Conservation (phyloP, 306 rosid genomes). For the Quercus gilva region DNA sequence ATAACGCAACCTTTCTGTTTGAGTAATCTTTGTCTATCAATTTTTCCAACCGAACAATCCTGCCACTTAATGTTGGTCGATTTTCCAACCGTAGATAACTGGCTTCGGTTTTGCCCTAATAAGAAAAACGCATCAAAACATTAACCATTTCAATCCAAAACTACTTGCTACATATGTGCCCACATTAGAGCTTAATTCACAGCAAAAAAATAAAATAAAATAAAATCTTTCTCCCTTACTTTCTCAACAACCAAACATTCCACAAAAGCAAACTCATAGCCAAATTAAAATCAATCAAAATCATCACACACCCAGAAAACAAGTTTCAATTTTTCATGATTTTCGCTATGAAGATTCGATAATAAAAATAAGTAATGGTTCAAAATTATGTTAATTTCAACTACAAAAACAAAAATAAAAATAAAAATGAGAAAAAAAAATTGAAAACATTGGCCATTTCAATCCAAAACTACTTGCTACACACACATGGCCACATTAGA, state of each 20-base stretch:
- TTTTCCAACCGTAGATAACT: constrained; percentile 48
- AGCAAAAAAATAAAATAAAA: background rate
- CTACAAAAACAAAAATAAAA: background rate
- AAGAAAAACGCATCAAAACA: constrained; percentile 19
- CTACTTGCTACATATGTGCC: background rate
- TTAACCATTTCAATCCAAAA: background rate
- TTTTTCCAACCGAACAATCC: constrained; percentile 48
- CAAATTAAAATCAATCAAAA: background rate
- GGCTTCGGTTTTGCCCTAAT: constrained; percentile 39
- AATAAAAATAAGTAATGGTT: no score
- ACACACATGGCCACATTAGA: background rate
- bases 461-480: background rate
- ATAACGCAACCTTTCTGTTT: constrained; percentile 70
- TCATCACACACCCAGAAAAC: background rate
- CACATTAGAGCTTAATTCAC: background rate
- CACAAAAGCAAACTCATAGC: background rate
- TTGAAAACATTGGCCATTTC: constrained; percentile 1
- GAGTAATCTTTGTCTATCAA: constrained; percentile 53
- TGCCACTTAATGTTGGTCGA: constrained; percentile 76
- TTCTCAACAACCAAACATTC: constrained; percentile 14
- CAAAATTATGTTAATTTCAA: no score
- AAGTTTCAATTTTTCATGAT: no score
- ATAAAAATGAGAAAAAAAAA: constrained; percentile 14
- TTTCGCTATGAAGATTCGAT: no score
- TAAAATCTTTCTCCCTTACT: background rate